Conservation (phyloP, 1,284 basidiomycete species). For the Ceratobasidium papillatum region DNA sequence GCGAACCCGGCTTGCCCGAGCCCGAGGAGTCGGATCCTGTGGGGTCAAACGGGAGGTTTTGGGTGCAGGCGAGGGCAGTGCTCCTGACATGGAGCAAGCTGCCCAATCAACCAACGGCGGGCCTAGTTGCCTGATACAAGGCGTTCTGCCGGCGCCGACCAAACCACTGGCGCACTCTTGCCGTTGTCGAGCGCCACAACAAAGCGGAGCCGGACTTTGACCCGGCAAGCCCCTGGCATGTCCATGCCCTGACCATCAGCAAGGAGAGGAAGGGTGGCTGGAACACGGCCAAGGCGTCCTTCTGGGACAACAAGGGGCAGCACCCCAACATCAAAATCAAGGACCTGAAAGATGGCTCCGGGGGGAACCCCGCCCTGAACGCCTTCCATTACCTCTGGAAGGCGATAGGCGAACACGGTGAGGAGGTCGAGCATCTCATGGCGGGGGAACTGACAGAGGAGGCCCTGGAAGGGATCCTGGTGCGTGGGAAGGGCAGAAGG, state of each 20-base stretch:
- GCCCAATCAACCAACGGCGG: background rate
- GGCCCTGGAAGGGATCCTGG: background rate
- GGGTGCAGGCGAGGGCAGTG: background rate
- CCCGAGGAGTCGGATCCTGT: background rate
- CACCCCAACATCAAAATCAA: background rate
- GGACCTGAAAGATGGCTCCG: background rate
- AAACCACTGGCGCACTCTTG: background rate
- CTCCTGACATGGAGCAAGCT: background rate
- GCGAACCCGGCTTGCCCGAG: background rate
- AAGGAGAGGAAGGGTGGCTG: background rate
- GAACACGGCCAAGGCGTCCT: background rate
- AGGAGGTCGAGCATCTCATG: background rate
- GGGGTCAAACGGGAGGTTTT: background rate
- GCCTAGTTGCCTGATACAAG: background rate
- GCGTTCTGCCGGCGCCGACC: background rate
- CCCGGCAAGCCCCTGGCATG: background rate
- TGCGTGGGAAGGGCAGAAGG: background rate
- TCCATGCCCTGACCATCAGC: background rate
- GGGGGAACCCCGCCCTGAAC: background rate
- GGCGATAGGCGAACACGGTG: background rate
- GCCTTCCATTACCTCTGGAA: background rate
- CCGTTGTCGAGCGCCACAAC: background rate
- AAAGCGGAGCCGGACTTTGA: background rate
- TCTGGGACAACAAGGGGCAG: background rate
- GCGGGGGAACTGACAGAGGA: too few relatives aligned